A percentile compares a stretch with the other conserved stretches of the same genome.
These are phyloP conservation scores for Backusella parvicylindrica DNA, from an alignment of 192 early-diverging fungal species.

Conservation along the genomic window DNA sequence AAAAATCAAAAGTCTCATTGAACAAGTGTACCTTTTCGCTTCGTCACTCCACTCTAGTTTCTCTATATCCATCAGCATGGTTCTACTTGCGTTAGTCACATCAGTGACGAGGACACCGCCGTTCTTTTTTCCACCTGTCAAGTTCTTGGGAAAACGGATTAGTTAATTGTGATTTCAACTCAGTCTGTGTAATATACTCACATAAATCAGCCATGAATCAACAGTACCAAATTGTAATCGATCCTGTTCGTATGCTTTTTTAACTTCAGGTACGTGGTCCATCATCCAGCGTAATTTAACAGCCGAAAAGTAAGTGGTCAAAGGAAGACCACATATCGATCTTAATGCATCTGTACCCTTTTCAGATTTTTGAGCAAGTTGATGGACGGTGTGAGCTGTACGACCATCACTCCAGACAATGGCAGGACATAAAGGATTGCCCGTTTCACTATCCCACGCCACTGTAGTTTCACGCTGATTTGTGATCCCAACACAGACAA, in stretches of 20 bases:
- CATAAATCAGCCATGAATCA: conserved; percentile 93
- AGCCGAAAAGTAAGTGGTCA: conserved; percentile 91
- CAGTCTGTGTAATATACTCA: conserved; percentile 28
- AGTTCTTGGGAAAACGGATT: conserved; percentile 49
- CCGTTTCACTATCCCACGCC: conserved; percentile 83
- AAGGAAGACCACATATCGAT: conserved; percentile 76
- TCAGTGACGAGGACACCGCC: conserved; percentile 81
- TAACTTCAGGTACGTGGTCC: conserved; percentile 72
- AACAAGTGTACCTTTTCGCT: conserved; percentile 42
- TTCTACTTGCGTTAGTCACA: conserved; percentile 90
- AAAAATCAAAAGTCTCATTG: too few relatives aligned
- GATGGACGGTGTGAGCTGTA: conserved; percentile 69
- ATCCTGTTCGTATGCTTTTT: conserved; percentile 68
- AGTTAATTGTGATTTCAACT: neutral
- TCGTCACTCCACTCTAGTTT: conserved; percentile 79
- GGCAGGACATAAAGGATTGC: conserved; percentile 77
- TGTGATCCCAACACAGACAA: conserved; percentile 82
- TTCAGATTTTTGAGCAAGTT: conserved; percentile 45
- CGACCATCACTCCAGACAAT: conserved; percentile 92
- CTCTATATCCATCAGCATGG: conserved; percentile 91
- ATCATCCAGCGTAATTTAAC: conserved; percentile 93
- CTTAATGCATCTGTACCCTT: conserved; percentile 37
- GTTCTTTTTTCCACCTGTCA: conserved; percentile 70
- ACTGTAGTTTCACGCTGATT: conserved; percentile 94
- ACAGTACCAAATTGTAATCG: conserved; percentile 84